Percentiles rank a stretch among this genome's conserved stretches.
Evolutionary conservation across 2,329 filamentous ascomycete genomes (phyloP).

Genomic region (Nigrospora oryzae): DNA sequence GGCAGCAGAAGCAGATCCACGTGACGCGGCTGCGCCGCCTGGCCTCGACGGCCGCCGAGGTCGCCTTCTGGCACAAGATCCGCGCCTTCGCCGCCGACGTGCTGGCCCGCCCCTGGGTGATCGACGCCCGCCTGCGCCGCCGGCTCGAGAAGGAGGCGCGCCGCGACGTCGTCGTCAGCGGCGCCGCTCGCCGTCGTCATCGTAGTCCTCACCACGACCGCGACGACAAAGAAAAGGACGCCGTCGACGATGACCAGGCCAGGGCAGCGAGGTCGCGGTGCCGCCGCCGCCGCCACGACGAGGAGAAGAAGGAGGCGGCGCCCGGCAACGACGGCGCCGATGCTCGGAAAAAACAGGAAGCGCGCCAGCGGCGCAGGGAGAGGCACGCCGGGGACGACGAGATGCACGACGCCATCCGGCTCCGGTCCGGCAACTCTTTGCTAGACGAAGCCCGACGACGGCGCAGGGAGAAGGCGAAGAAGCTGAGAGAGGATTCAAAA

Average conservation of each 20-base stretch:
- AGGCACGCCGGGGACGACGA: no score
- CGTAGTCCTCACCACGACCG: background rate
- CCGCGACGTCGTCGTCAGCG: constrained; percentile 14
- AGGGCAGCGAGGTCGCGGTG: background rate
- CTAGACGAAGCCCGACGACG: no score
- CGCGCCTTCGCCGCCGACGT: constrained; percentile 39
- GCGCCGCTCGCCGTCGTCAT: background rate
- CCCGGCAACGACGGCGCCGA: no score
- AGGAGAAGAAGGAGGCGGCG: background rate
- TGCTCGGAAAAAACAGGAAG: no score
- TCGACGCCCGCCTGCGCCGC: constrained; percentile 39
- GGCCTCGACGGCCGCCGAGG: constrained; percentile 45
- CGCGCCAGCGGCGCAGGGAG: no score
- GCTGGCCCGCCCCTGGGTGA: constrained; percentile 45
- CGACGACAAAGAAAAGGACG: background rate
- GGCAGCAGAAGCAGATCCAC: constrained; percentile 41
- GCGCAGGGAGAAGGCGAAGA: no score
- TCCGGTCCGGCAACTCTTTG: no score
- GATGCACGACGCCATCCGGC: no score
- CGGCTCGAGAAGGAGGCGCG: constrained; percentile 40
- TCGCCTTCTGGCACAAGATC: constrained; percentile 50
- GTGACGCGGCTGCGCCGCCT: constrained; percentile 41
- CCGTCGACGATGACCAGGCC: background rate
- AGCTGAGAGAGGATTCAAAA: no score
- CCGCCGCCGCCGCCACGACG: background rate